Evolutionary conservation across 371 early-diverging fungal genomes (phyloP), one percentile per base, ranked within the genome.

Genomic region (Apophysomyces sp.): DNA sequence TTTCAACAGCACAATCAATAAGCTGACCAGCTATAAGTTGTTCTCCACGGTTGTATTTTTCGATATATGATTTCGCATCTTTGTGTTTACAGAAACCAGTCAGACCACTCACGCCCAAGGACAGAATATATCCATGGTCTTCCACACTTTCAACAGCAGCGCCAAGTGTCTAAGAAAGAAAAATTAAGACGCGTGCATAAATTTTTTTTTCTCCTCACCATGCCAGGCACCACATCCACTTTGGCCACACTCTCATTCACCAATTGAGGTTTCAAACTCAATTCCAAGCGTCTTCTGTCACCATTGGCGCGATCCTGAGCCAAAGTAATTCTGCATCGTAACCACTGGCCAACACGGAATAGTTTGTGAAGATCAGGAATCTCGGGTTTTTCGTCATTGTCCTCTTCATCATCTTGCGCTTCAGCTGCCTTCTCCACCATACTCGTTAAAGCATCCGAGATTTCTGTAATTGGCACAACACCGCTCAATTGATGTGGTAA

Each of bases 61-160:
- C 68, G 56, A 81, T 73, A 58, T 86, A 87, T 30, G 69, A 67
- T 62, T 82, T 73, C 4, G 87, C 78, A 57, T 89, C 84, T 21
- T 83, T 79, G 29, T 77, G 77, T 52, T 87, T 79, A 52, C 92
- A 77, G 66, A 93, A 93, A 9, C 86, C 91, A 30, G 82, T 73
- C 18, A 86, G 53, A 21, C 81, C 85, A 13, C 78, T 73, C 52
- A 93, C 76, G 51, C 95, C 95, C 31, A 88, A 62, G 13, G 81
- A 80, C n/a, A 94, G 62, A 56, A 91, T 70, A 61, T 92, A 92
- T 36, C 95, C 95, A 62, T 90, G 94, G 74, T 93, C 95, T 71
- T 94, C 93, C 12, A 86, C 81, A 61, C 86, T 86, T 54, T 76
- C 61, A 7, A 93, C 83, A n/a, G 84, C 67, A 11, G 86, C 92